A percentile compares a stretch with the other conserved stretches of the same genome.
These are phyloP conservation scores for Rhinocladiella similis DNA, from an alignment of 2,329 filamentous ascomycete genomes.

Conservation along the genomic window DNA sequence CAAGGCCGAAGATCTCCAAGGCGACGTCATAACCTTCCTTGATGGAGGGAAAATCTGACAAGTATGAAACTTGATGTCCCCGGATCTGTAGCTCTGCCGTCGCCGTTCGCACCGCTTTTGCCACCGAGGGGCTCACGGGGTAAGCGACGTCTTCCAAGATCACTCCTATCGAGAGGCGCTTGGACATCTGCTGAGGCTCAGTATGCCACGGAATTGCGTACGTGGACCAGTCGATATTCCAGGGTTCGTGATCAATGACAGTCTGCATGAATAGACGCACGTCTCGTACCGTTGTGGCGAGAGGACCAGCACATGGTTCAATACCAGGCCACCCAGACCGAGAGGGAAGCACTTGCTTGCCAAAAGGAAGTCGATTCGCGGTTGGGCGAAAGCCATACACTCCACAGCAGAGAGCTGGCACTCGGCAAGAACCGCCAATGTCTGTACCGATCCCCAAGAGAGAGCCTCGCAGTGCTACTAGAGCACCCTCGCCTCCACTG, in stretches of 20 bases:
- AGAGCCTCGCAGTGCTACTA: constrained; percentile 37
- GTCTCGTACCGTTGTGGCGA: constrained; percentile 30
- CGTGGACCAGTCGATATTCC: constrained; percentile 29
- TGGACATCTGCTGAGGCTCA: constrained; percentile 8
- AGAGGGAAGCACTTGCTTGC: constrained; percentile 26
- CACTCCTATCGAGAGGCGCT: constrained; percentile 49
- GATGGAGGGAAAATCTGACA: constrained; percentile 13
- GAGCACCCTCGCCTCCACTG: constrained; percentile 40
- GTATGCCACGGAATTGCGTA: constrained; percentile 31
- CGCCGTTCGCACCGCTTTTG: constrained; percentile 42
- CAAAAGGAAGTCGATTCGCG: constrained; percentile 33
- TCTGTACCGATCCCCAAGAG: constrained; percentile 37
- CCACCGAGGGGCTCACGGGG: constrained; percentile 56
- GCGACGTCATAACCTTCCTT: constrained; percentile 27
- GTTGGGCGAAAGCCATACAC: constrained; percentile 40
- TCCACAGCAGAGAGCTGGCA: constrained; percentile 37
- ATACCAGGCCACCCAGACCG: constrained; percentile 26
- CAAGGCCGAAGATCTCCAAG: constrained; percentile 30
- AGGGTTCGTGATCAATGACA: constrained; percentile 27
- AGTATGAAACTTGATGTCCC: constrained; percentile 46
- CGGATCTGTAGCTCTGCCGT: constrained; percentile 55
- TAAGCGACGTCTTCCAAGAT: constrained; percentile 49
- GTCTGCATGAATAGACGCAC: constrained; percentile 28
- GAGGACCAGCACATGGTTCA: constrained; percentile 24
- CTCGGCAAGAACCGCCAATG: constrained; percentile 39